phyloP scores from a whole-genome alignment of 768 basidiomycete species.

The Agrocybe chaxingu region DNA sequence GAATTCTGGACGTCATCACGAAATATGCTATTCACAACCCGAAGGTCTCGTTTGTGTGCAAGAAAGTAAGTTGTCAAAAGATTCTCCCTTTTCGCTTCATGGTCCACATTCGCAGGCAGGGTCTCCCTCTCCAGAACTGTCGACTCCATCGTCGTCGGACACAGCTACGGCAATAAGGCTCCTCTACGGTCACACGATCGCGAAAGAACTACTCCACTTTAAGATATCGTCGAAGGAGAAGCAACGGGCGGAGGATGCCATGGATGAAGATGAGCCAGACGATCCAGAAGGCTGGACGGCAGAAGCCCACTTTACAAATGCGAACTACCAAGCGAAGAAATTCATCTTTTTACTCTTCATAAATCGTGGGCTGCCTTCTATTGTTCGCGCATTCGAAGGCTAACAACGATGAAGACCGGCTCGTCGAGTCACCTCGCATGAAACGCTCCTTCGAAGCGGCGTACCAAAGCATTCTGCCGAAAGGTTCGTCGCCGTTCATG shows the following conservation, averaged over 20 bases:
- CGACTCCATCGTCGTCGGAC: conserved; percentile 70
- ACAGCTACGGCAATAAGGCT: conserved; percentile 69
- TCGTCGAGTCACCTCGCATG: conserved; percentile 86
- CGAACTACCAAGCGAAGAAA: conserved; percentile 88
- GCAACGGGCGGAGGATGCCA: conserved; percentile 22
- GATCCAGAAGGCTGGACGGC: conserved; percentile 61
- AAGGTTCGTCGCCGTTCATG: conserved; percentile 87
- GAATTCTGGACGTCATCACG: conserved; percentile 88
- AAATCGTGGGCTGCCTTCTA: conserved; percentile 62
- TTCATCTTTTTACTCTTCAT: conserved; percentile 88
- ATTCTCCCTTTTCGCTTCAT: neutral
- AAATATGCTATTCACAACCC: conserved; percentile 96
- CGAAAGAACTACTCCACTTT: conserved; percentile 65
- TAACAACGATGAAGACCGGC: conserved; percentile 57
- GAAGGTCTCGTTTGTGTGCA: conserved; percentile 83
- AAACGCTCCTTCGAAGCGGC: conserved; percentile 85
- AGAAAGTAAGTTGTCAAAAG: conserved; percentile 57
- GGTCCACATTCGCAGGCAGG: conserved; percentile 48
- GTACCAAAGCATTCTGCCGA: conserved; percentile 83
- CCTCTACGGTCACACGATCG: conserved; percentile 78
- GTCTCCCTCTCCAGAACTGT: conserved; percentile 72
- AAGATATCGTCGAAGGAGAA: conserved; percentile 31
- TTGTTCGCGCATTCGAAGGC: neutral
- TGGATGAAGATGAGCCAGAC: conserved; percentile 25
- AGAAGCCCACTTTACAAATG: conserved; percentile 76